Evolutionary conservation across 2,329 filamentous ascomycete genomes (phyloP).

Genomic region (Colletotrichum sp.): DNA sequence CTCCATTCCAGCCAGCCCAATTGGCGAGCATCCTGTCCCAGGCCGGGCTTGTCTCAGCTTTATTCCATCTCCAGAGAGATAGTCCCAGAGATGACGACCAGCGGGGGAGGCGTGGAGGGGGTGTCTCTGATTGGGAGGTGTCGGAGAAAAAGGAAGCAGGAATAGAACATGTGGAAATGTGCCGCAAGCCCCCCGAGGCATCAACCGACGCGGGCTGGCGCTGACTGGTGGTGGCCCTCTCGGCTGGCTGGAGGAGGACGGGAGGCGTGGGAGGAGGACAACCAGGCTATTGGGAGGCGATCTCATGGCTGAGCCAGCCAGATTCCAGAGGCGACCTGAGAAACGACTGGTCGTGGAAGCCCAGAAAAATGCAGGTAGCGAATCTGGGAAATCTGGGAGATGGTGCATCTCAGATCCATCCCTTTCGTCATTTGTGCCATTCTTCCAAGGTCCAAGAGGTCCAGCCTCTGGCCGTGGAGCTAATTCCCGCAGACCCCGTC

Average conservation of each 20-base stretch:
- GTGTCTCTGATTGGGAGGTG: constrained; percentile 9
- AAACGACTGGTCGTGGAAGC: not conserved
- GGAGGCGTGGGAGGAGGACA: not conserved
- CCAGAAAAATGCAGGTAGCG: not conserved
- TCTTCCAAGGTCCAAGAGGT: constrained; percentile 13
- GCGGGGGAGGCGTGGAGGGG: constrained; percentile 3
- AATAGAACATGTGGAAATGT: constrained; percentile 18
- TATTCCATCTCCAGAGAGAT: constrained; percentile 7
- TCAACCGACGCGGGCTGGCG: not conserved
- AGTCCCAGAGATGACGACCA: constrained; percentile 10
- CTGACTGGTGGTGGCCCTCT: not conserved
- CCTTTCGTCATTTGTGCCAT: constrained; percentile 15
- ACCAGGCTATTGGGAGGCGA: constrained; percentile 1
- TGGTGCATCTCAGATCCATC: constrained; percentile 12
- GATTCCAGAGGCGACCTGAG: not conserved
- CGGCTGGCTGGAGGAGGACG: not conserved
- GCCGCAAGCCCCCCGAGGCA: not conserved
- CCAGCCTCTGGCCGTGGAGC: constrained; percentile 18
- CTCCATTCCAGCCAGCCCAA: not conserved
- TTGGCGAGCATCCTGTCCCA: not conserved
- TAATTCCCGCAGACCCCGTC: constrained; percentile 19
- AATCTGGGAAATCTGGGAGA: not conserved
- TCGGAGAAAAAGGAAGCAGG: constrained; percentile 19
- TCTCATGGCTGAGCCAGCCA: not conserved
- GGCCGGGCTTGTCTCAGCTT: constrained; percentile 13